Evolutionary conservation across 129 eudicot genomes (phyloP).

Genomic region (Pittosporum tobira): DNA sequence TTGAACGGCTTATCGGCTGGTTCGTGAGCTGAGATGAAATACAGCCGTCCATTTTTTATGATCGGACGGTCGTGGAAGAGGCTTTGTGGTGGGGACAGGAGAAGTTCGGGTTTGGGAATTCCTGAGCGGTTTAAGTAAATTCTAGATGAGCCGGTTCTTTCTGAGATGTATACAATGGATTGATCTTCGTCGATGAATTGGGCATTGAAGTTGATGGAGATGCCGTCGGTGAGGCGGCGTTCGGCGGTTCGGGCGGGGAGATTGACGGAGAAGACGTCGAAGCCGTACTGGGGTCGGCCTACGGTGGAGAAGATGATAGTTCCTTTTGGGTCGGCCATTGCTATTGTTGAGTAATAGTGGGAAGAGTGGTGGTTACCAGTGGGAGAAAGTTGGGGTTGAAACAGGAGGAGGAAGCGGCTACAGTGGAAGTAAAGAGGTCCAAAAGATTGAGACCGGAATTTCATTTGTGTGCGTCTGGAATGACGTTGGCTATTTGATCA

Average conservation of each 20-base stretch:
- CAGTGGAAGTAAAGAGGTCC: background rate
- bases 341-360: background rate
- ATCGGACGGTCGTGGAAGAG: constrained; percentile 74
- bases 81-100: constrained; percentile 28
- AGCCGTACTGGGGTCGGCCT: constrained; percentile 64
- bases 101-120: constrained; percentile 2
- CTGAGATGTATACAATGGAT: constrained; percentile 48
- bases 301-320: constrained; percentile 67
- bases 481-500: background rate
- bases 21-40: constrained; percentile 62
- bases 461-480: constrained; percentile 1
- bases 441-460: background rate
- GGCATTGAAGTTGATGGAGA: constrained; percentile 63
- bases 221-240: constrained; percentile 53
- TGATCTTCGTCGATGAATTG: constrained; percentile 38
- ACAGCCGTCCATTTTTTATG: constrained; percentile 23
- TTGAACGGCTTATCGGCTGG: constrained; percentile 31
- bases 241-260: constrained; percentile 39
- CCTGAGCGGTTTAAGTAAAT: constrained; percentile 22
- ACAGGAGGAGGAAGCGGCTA: background rate
- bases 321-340: constrained; percentile 36
- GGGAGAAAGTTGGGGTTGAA: background rate
- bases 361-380: background rate
- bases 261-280: constrained; percentile 59
- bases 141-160: constrained; percentile 52